Conservation (phyloP, 305 asterid genomes). For the Fraxinus angustifolia region DNA sequence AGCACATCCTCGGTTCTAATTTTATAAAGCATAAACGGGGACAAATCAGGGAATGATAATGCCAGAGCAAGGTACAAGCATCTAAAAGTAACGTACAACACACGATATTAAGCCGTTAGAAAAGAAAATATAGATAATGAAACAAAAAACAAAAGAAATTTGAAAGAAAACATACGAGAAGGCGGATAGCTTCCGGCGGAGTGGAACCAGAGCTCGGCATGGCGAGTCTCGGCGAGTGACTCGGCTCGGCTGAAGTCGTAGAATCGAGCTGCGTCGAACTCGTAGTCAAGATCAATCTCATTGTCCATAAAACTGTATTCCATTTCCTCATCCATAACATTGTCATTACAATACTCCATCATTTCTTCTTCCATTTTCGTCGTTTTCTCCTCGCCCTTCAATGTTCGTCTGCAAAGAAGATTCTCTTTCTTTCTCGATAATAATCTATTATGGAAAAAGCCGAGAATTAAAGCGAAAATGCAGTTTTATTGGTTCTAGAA, state of each 20-base stretch:
- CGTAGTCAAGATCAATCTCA: constrained; percentile 88
- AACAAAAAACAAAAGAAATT: neutral
- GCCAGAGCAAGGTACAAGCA: constrained; percentile 12
- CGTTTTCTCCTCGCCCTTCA: neutral
- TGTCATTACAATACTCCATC: constrained; percentile 29
- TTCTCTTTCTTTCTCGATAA: neutral
- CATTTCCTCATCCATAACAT: constrained; percentile 25
- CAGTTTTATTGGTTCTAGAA: constrained; percentile 20
- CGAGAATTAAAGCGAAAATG: constrained; percentile 5
- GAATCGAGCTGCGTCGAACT: constrained; percentile 79
- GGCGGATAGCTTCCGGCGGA: constrained; percentile 83
- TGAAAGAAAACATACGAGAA: constrained; percentile 54
- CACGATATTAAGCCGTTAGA: neutral
- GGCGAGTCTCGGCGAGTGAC: constrained; percentile 51
- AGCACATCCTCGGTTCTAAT: neutral
- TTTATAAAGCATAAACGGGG: neutral
- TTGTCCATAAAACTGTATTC: constrained; percentile 57
- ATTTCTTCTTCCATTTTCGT: constrained; percentile 60
- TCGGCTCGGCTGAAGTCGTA: constrained; percentile 69
- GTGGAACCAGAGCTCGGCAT: constrained; percentile 77
- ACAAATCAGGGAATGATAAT: neutral
- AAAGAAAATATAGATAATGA: neutral
- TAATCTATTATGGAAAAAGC: constrained; percentile 20
- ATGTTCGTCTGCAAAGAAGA: neutral
- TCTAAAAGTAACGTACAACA: constrained; percentile 13